phyloP scores from a whole-genome alignment of 2,329 filamentous ascomycete species.

The Podosphaera leucotricha region DNA sequence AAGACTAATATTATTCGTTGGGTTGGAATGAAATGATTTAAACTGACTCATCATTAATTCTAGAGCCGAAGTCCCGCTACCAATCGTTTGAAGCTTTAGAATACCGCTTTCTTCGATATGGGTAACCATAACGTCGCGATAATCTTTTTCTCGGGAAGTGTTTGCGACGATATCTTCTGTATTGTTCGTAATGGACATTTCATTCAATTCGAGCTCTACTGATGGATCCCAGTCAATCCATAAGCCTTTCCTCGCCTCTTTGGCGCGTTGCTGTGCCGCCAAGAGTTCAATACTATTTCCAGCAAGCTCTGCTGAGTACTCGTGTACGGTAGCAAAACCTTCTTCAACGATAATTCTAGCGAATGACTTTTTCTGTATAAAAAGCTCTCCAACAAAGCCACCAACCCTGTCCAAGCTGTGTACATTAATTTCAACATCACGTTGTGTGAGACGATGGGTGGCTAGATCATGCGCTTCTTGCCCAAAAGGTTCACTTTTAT shows the following conservation, averaged over 20 bases:
- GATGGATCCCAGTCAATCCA: slow-evolving; percentile 93
- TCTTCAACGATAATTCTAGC: slow-evolving; percentile 85
- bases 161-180: slow-evolving; percentile 20
- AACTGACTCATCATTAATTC: slow-evolving; percentile 80
- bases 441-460: slow-evolving; percentile 69
- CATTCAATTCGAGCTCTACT: slow-evolving; percentile 44
- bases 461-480: slow-evolving; percentile 87
- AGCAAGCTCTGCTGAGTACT: slow-evolving; percentile 87
- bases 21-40: slow-evolving; percentile 69
- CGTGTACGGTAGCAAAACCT: slow-evolving; percentile 74
- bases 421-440: slow-evolving; percentile 88
- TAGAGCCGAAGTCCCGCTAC: slow-evolving; percentile 61
- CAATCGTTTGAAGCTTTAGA: slow-evolving; percentile 80
- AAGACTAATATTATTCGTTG: slow-evolving; percentile 53
- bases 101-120: slow-evolving; percentile 64
- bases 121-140: slow-evolving; percentile 81
- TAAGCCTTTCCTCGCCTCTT: slow-evolving; percentile 65
- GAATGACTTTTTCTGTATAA: slow-evolving; percentile 86
- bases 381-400: slow-evolving; percentile 88
- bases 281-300: slow-evolving; percentile 74
- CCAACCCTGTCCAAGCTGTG: slow-evolving; percentile 90
- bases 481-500: slow-evolving; percentile 77
- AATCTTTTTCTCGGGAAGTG: slow-evolving; percentile 51
- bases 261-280: slow-evolving; percentile 68
- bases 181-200: slow-evolving; percentile 25